A percentile compares a stretch with the other conserved stretches of the same genome.
Conservation (phyloP, 1,284 basidiomycete species). For the Ustilago hordei region DNA sequence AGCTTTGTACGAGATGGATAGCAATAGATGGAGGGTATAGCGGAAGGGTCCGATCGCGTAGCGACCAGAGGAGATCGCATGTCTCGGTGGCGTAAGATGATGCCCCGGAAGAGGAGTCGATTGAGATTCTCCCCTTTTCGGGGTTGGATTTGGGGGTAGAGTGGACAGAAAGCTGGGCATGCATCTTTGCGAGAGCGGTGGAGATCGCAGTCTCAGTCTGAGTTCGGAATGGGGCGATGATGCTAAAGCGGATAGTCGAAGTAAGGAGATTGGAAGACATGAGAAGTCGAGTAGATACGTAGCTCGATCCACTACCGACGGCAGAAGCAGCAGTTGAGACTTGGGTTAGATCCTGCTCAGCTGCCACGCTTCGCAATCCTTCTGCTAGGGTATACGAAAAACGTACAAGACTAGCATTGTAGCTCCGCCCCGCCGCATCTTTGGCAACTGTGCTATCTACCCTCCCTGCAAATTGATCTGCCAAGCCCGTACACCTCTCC, state of each 20-base stretch:
- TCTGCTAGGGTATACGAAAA: constrained; percentile 19
- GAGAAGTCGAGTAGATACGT: constrained; percentile 10
- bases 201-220: background rate
- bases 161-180: constrained; percentile 14
- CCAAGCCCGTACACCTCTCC: constrained; percentile 75
- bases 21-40: constrained; percentile 11
- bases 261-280: background rate
- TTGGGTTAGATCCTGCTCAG: constrained; percentile 8
- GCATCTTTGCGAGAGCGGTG: constrained; percentile 22
- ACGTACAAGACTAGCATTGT: constrained; percentile 30
- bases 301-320: background rate
- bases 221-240: constrained; percentile 12
- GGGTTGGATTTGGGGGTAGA: background rate
- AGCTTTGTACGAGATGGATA: background rate
- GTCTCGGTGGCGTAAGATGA: constrained; percentile 25
- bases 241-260: background rate
- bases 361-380: constrained; percentile 6
- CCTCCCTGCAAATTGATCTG: constrained; percentile 15
- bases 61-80: constrained; percentile 11
- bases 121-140: background rate
- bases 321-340: background rate
- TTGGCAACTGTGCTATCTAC: constrained; percentile 1
- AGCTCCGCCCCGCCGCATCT: constrained; percentile 9
- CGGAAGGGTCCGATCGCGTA: constrained; percentile 15
- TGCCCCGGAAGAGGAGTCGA: constrained; percentile 30